These are phyloP conservation scores for Ogataea pignaliae DNA, from an alignment of 805 yeast species.

Conservation along the genomic window DNA sequence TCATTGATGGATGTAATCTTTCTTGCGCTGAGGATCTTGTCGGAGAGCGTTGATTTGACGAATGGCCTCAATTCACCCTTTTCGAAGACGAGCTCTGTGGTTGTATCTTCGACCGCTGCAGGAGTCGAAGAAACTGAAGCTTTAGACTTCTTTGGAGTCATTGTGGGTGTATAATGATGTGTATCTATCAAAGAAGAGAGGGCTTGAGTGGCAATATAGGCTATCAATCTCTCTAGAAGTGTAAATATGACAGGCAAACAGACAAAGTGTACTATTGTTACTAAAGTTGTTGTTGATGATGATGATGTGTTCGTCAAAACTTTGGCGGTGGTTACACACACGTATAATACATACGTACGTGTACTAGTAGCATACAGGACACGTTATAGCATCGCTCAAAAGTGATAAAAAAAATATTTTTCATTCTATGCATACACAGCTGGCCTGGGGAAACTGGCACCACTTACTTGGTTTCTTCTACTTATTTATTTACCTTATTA, in stretches of 20 bases:
- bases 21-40: conserved; percentile 36
- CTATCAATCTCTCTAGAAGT: no score
- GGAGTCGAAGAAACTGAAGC: background rate
- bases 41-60: conserved; percentile 48
- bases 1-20: conserved; percentile 36
- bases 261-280: no score
- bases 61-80: conserved; percentile 53
- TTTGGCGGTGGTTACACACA: no score
- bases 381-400: no score
- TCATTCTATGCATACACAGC: background rate
- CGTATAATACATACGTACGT: no score
- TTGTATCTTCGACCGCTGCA: conserved; percentile 15
- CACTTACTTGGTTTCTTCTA: background rate
- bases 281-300: no score
- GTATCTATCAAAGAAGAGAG: no score
- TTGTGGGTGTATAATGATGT: conserved; percentile 2
- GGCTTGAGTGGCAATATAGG: no score
- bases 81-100: conserved; percentile 41
- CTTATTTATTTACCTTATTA: background rate
- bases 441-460: no score
- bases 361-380: no score
- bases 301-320: no score
- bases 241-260: no score
- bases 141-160: conserved; percentile 21
- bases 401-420: background rate